phyloP scores from a whole-genome alignment of 2,329 filamentous ascomycete genomes.

The Fusarium udum region DNA sequence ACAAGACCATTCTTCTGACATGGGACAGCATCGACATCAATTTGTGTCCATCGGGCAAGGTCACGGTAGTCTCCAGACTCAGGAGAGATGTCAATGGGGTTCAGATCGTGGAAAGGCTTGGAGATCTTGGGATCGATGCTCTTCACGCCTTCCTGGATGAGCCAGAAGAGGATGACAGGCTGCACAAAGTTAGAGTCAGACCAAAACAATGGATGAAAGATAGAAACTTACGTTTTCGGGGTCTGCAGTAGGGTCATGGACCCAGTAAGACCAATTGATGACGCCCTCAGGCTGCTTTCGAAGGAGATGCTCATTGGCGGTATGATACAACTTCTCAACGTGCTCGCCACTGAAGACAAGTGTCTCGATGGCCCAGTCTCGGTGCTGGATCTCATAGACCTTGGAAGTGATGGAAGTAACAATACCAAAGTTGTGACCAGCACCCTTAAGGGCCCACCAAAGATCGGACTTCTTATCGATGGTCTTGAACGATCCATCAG shows the following conservation, averaged over 20 bases:
- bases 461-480: slow-evolving; percentile 43
- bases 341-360: slow-evolving; percentile 59
- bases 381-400: slow-evolving; percentile 43
- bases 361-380: slow-evolving; percentile 45
- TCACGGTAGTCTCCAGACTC: slow-evolving; percentile 36
- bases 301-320: slow-evolving; percentile 56
- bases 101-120: slow-evolving; percentile 55
- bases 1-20: slow-evolving; percentile 39
- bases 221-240: slow-evolving; percentile 48
- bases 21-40: slow-evolving; percentile 22
- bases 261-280: slow-evolving; percentile 62
- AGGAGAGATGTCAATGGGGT: slow-evolving; percentile 48
- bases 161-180: slow-evolving; percentile 55
- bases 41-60: slow-evolving; percentile 36
- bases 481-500: slow-evolving; percentile 41
- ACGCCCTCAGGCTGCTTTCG: slow-evolving; percentile 55
- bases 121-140: slow-evolving; percentile 53
- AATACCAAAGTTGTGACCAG: slow-evolving; percentile 49
- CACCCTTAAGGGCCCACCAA: slow-evolving; percentile 50
- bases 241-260: slow-evolving; percentile 53
- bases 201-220: not conserved
- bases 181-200: rapidly evolving
- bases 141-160: slow-evolving; percentile 56
- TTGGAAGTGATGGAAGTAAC: slow-evolving; percentile 45
- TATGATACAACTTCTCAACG: slow-evolving; percentile 58